Percentiles rank a stretch among this genome's conserved stretches.
phyloP scores from a whole-genome alignment of 2,329 filamentous ascomycete species.

The Fusarium nygamai region DNA sequence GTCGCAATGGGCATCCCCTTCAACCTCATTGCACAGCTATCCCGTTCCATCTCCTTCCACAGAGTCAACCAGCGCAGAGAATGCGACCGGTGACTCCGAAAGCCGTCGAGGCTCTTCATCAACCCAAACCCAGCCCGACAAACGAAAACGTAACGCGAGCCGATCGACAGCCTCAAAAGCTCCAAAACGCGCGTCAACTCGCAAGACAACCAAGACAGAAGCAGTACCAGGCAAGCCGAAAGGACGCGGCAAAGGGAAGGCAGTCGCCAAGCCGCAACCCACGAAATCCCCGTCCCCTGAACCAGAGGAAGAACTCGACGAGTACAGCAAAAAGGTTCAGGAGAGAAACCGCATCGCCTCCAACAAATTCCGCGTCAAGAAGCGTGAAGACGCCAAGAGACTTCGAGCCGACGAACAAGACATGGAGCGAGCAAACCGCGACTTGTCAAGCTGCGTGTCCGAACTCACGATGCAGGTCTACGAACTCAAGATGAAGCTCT shows the following conservation, averaged over 20 bases:
- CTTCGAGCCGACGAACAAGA: constrained; percentile 29
- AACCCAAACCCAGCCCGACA: background rate
- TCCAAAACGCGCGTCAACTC: background rate
- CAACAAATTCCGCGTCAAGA: constrained; percentile 40
- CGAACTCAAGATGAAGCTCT: constrained; percentile 36
- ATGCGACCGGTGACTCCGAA: background rate
- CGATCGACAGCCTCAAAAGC: background rate
- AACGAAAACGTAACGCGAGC: background rate
- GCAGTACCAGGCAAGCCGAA: background rate
- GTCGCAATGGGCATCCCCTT: background rate
- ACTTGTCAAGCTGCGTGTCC: constrained; percentile 15
- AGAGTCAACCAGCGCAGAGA: background rate
- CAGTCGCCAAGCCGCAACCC: background rate
- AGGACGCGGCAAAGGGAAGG: background rate
- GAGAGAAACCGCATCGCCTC: constrained; percentile 41
- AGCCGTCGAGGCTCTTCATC: background rate
- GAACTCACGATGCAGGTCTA: constrained; percentile 31
- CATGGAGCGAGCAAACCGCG: constrained; percentile 27
- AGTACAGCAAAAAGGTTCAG: background rate
- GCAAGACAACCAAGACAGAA: background rate
- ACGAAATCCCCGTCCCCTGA: background rate
- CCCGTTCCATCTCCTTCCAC: background rate
- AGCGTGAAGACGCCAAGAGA: constrained; percentile 22
- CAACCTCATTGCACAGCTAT: background rate
- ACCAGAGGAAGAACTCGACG: background rate